Evolutionary conservation across 2,329 filamentous ascomycete genomes (phyloP).

Genomic region (Davidsoniella neocaledoniae): DNA sequence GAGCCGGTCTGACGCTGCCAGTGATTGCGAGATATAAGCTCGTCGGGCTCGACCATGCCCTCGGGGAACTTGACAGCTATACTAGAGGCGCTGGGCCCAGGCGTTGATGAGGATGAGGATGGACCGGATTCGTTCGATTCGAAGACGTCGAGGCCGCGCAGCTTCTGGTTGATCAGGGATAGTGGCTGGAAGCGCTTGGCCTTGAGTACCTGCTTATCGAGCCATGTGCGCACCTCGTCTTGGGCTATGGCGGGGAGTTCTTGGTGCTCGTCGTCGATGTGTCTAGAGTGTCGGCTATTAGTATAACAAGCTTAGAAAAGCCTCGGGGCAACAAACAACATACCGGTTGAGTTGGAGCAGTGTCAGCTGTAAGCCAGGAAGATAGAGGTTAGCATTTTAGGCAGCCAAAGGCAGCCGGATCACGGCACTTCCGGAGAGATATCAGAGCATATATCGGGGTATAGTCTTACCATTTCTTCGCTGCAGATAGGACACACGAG

Average conservation of each 20-base stretch:
- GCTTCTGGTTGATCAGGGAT: constrained; percentile 80
- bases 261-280: constrained; percentile 76
- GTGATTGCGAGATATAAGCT: constrained; percentile 71
- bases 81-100: constrained; percentile 18
- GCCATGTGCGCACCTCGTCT: constrained; percentile 93
- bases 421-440: too few relatives aligned
- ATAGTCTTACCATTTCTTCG: constrained; percentile 71
- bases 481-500: constrained; percentile 95
- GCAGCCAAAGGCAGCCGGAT: constrained; percentile 16
- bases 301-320: background rate
- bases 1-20: constrained; percentile 67
- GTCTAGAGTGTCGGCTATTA: constrained; percentile 19
- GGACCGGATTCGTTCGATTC: constrained; percentile 64
- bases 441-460: background rate
- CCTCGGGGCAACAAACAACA: background rate
- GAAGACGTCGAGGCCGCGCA: constrained; percentile 83
- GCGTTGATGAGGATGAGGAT: constrained; percentile 11
- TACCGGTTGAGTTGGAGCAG: constrained; percentile 77
- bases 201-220: constrained; percentile 84
- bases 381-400: constrained; percentile 1
- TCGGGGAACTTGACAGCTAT: constrained; percentile 24
- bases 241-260: constrained; percentile 78
- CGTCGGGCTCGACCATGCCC: constrained; percentile 56
- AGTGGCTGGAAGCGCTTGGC: constrained; percentile 87
- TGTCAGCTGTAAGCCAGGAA: constrained; percentile 45